phyloP scores from a whole-genome alignment of 2,329 filamentous ascomycete genomes.

The Alternaria burnsii region DNA sequence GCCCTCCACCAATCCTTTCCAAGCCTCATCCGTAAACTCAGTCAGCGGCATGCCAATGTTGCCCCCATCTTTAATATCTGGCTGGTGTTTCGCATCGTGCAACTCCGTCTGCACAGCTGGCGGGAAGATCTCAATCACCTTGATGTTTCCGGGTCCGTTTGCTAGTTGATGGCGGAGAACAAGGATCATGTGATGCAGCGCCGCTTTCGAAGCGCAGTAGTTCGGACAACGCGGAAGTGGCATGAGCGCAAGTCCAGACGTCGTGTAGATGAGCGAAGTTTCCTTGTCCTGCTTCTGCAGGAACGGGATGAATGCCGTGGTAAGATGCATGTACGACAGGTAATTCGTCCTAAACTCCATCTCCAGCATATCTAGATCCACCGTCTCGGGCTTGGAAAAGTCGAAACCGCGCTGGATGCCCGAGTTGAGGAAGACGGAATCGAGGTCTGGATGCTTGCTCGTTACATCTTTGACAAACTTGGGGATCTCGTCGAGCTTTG shows the following conservation, averaged over 20 bases:
- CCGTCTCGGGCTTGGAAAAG: constrained; percentile 58
- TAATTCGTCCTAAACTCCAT: constrained; percentile 63
- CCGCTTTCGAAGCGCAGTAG: constrained; percentile 66
- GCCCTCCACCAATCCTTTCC: constrained; percentile 55
- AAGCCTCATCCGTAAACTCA: constrained; percentile 62
- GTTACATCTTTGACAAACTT: constrained; percentile 55
- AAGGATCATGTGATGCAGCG: constrained; percentile 63
- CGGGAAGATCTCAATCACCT: constrained; percentile 64
- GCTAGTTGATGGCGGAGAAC: constrained; percentile 61
- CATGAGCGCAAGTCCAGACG: constrained; percentile 60
- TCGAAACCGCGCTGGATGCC: constrained; percentile 62
- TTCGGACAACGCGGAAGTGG: constrained; percentile 59
- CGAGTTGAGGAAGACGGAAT: constrained; percentile 62
- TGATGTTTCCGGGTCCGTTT: constrained; percentile 56
- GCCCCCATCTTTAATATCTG: constrained; percentile 60
- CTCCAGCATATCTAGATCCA: constrained; percentile 56
- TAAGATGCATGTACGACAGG: constrained; percentile 58
- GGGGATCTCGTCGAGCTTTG: constrained; percentile 58
- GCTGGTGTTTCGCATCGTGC: constrained; percentile 64
- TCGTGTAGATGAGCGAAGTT: constrained; percentile 58
- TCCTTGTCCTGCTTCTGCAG: constrained; percentile 56
- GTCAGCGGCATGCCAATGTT: constrained; percentile 63
- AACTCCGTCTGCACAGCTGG: constrained; percentile 66
- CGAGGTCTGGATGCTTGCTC: constrained; percentile 59
- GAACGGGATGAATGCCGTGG: constrained; percentile 60